Percentiles rank a stretch among this genome's conserved stretches.
phyloP scores from a whole-genome alignment of 805 yeast species.

The Schizosaccharomyces osmophilus region DNA sequence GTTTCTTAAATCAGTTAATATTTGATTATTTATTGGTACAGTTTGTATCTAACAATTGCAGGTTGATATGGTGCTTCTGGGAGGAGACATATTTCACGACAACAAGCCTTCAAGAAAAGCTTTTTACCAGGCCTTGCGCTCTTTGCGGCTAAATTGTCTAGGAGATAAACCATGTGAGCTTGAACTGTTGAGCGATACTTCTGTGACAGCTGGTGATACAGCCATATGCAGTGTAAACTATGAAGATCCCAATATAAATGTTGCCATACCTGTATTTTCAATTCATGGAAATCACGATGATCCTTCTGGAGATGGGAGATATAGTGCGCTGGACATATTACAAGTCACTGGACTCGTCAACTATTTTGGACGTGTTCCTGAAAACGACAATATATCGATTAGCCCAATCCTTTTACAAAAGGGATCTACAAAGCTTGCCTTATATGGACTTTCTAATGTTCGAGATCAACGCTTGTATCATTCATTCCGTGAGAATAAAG shows the following conservation, averaged over 20 bases:
- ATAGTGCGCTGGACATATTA: conserved; percentile 69
- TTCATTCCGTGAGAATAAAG: conserved; percentile 57
- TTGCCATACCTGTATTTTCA: conserved; percentile 73
- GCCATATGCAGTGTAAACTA: conserved; percentile 49
- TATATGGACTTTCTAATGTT: conserved; percentile 72
- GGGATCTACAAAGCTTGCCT: conserved; percentile 56
- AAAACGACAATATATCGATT: conserved; percentile 49
- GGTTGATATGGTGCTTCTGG: conserved; percentile 68
- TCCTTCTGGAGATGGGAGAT: conserved; percentile 46
- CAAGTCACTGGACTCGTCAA: conserved; percentile 63
- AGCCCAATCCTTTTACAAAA: conserved; percentile 62
- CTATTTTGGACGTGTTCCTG: conserved; percentile 64
- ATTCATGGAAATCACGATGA: conserved; percentile 95
- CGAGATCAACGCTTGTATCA: conserved; percentile 72
- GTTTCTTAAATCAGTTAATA: background rate
- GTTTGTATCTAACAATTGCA: background rate
- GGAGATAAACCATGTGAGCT: conserved; percentile 75
- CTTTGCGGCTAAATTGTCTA: conserved; percentile 46
- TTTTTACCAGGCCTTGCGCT: conserved; percentile 53
- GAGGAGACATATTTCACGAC: conserved; percentile 80
- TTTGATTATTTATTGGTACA: too few species aligned
- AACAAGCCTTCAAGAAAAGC: conserved; percentile 77
- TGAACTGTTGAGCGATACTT: conserved; percentile 60
- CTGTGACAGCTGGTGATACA: conserved; percentile 29
- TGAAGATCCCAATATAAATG: conserved; percentile 73